Percentiles rank a stretch among this genome's conserved stretches.
These are phyloP conservation scores for Mucor lusitanicus DNA, from an alignment of 371 early-diverging fungal genomes.

Conservation along the genomic window DNA sequence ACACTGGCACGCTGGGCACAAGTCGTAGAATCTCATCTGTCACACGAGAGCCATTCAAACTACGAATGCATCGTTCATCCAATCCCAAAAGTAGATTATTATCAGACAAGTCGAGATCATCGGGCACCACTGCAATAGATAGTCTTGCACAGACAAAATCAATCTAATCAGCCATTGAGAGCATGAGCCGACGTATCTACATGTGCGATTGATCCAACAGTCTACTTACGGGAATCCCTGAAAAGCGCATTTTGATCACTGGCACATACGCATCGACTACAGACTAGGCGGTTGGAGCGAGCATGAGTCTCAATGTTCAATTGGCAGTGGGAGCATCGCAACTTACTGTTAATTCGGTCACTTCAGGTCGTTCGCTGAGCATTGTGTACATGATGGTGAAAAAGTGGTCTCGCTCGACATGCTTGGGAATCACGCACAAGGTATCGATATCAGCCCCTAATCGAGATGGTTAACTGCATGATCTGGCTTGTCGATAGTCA, in stretches of 20 bases:
- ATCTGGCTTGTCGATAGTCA: not conserved
- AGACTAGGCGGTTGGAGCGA: conserved; percentile 30
- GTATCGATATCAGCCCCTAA: conserved; percentile 98
- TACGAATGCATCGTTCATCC: conserved; percentile 93
- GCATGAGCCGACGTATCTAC: not conserved
- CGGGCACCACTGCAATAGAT: conserved; percentile 71
- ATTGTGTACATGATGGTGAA: conserved; percentile 85
- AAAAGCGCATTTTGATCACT: conserved; percentile 94
- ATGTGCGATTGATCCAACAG: not conserved
- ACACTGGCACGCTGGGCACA: conserved; percentile 91
- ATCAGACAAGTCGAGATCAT: conserved; percentile 85
- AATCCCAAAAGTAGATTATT: conserved; percentile 83
- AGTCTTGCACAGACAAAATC: conserved; percentile 95
- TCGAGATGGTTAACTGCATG: not conserved
- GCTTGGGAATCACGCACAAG: conserved; percentile 92
- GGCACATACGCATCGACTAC: conserved; percentile 98
- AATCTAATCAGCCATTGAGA: conserved; percentile 60
- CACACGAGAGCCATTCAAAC: conserved; percentile 96
- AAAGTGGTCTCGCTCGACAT: conserved; percentile 93
- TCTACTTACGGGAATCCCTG: conserved; percentile 74
- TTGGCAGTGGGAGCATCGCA: not conserved
- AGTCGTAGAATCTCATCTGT: conserved; percentile 96
- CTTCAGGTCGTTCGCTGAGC: conserved; percentile 76
- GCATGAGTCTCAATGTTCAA: not conserved
- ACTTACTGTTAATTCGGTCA: conserved; percentile 83